Evolutionary conservation across 345 rosid genomes (phyloP).

Genomic region (Brassica incana): DNA sequence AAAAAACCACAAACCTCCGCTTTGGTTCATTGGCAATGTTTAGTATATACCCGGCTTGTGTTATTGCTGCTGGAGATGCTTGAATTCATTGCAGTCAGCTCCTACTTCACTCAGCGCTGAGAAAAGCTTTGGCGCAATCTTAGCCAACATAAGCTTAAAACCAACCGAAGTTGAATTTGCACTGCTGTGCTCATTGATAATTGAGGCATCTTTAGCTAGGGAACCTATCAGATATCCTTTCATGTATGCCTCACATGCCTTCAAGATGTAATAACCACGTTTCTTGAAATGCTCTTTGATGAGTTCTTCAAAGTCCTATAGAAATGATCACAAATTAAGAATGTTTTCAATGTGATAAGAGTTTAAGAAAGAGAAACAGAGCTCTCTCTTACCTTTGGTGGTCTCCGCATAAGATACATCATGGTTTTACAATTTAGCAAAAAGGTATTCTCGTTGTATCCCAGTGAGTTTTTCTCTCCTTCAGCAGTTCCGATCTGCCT

Average conservation of each 20-base stretch:
- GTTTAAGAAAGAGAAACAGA: constrained; percentile 3
- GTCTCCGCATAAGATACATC: constrained; percentile 87
- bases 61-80: constrained; percentile 38
- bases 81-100: constrained; percentile 64
- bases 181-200: constrained; percentile 37
- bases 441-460: constrained; percentile 91
- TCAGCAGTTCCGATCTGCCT: constrained; percentile 93
- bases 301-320: constrained; percentile 80
- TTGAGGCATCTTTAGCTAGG: constrained; percentile 65
- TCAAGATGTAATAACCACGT: constrained; percentile 85
- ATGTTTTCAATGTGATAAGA: neutral
- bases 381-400: constrained; percentile 66
- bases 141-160: constrained; percentile 89
- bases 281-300: constrained; percentile 75
- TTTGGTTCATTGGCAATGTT: constrained; percentile 25
- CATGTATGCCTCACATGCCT: constrained; percentile 92
- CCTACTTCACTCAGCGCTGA: constrained; percentile 63
- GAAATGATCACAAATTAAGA: constrained; percentile 4
- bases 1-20: constrained; percentile 38
- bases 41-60: constrained; percentile 5
- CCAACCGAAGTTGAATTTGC: constrained; percentile 81
- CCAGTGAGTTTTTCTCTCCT: constrained; percentile 92
- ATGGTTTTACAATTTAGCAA: constrained; percentile 91
- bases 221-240: constrained; percentile 90
- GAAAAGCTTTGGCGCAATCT: constrained; percentile 79